A percentile compares a stretch with the other conserved stretches of the same genome.
phyloP scores from a whole-genome alignment of 2,329 filamentous ascomycete genomes.

The Phyllosticta capitalensis region DNA sequence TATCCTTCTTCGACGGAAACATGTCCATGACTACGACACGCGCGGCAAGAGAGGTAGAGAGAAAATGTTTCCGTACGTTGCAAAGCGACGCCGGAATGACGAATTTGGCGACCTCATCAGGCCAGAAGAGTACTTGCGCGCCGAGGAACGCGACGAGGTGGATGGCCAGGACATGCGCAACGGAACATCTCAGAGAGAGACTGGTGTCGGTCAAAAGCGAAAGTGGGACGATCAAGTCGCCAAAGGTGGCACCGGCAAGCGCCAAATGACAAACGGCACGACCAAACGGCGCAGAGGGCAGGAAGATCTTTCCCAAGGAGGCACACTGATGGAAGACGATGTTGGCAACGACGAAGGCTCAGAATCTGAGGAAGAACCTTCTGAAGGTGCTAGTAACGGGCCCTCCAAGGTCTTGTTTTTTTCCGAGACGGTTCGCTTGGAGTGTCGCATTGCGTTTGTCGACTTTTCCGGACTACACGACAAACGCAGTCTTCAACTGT shows the following conservation, averaged over 20 bases:
- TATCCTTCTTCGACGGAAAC: conserved; percentile 77
- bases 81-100: conserved; percentile 69
- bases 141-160: conserved; percentile 76
- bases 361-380: conserved; percentile 41
- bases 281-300: conserved; percentile 50
- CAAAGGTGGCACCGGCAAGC: conserved; percentile 26
- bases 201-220: conserved; percentile 72
- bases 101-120: conserved; percentile 92
- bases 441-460: conserved; percentile 72
- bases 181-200: conserved; percentile 36
- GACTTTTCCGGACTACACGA: conserved; percentile 92
- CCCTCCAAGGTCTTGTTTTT: conserved; percentile 67
- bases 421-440: conserved; percentile 54
- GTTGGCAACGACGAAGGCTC: conserved; percentile 39
- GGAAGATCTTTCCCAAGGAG: conserved; percentile 23
- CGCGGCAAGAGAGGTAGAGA: conserved; percentile 86
- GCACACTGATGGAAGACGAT: conserved; percentile 11
- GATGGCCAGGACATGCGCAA: conserved; percentile 54
- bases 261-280: conserved; percentile 30
- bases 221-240: conserved; percentile 68
- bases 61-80: conserved; percentile 79
- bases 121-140: conserved; percentile 85
- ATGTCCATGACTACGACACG: conserved; percentile 88
- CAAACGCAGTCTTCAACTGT: conserved; percentile 84
- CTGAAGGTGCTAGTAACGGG: conserved; percentile 44